Base-by-base conservation (phyloP, 352 stramenopile species). In the Globisporangium alternatum region DNA sequence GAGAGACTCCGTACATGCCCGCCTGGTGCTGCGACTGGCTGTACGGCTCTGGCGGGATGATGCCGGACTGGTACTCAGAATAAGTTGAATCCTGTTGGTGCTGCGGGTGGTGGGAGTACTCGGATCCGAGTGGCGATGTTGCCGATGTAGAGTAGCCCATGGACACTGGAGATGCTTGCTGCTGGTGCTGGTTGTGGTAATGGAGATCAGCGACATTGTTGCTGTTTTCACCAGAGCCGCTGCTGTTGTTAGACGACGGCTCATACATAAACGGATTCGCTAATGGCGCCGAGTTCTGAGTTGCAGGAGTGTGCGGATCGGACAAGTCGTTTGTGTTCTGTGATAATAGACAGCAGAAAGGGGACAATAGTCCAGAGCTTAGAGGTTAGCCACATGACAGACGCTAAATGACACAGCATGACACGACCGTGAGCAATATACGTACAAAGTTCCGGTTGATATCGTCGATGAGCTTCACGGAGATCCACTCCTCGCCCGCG, bases 401-500 rank as follows among this genome's bases (percentile, higher is more conserved):
- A 2, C 1, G 25, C 25, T 28, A 28, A 21, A 39, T 15, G 8
- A 8, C 39, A 45, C 13, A 62, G n/a, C 44, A 41, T 7, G 6
- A 37, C 25, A 47, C 19, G 3, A 33, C 30, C 5, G 9, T 2
- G 25, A 51, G 25, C 5, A 9, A 62, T 5, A 8, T 4, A 75
- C 69, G 47, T 73, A 76, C 70, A 47, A 90, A 86, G 62, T 83
- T 90, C 31, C 84, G 70, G 15, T 74, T 71, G 52, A 91, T 86
- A 51, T 91, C 83, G 66, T 90, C 88, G 35, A 91, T 84, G 54
- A 91, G 77, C 55, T 78, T 90, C 62, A 90, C 80, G 9, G 83
- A 88, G 12, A 92, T 66, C 81, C 81, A 90, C 44, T 92, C 83
- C 10, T 75, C 66, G 19, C 80, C 49, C 25, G 28, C 72, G n/a